Evolutionary conservation across 441 rosid genomes (phyloP).

Genomic region (Jatropha multifida): DNA sequence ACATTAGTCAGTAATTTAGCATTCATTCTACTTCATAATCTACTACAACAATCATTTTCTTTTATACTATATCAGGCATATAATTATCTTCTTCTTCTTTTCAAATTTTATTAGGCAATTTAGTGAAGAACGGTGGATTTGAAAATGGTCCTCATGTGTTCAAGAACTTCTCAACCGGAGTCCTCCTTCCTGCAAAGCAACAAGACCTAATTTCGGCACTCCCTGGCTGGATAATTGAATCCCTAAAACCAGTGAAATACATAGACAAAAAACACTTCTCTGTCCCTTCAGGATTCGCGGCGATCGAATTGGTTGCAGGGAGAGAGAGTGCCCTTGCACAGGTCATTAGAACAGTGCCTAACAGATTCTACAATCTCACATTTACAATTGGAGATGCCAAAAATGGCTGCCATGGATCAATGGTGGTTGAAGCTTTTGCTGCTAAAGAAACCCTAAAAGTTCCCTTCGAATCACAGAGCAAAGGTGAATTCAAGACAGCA

Average conservation of each 20-base stretch:
- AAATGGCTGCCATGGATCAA: constrained; percentile 82
- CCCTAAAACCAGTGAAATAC: constrained; percentile 74
- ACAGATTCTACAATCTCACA: constrained; percentile 45
- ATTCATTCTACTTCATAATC: no score
- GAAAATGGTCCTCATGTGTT: constrained; percentile 90
- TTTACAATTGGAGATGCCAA: constrained; percentile 73
- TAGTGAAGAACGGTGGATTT: constrained; percentile 69
- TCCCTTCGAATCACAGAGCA: constrained; percentile 60
- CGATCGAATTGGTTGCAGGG: constrained; percentile 73
- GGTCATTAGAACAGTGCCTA: constrained; percentile 61
- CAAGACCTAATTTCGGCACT: constrained; percentile 67
- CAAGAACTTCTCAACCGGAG: constrained; percentile 73
- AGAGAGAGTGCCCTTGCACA: constrained; percentile 90
- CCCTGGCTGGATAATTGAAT: constrained; percentile 91
- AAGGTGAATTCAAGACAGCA: constrained; percentile 54
- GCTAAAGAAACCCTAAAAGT: constrained; percentile 64
- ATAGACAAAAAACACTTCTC: constrained; percentile 70
- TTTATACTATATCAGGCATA: no score
- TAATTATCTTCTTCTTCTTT: background rate
- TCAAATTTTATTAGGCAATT: constrained; percentile 45
- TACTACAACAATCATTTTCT: no score
- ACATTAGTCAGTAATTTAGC: no score
- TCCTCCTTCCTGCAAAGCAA: constrained; percentile 67
- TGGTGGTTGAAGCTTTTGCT: constrained; percentile 81
- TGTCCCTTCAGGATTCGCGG: constrained; percentile 69